Evolutionary conservation across 306 rosid genomes (phyloP).

Genomic region (Gillenia trifoliata): DNA sequence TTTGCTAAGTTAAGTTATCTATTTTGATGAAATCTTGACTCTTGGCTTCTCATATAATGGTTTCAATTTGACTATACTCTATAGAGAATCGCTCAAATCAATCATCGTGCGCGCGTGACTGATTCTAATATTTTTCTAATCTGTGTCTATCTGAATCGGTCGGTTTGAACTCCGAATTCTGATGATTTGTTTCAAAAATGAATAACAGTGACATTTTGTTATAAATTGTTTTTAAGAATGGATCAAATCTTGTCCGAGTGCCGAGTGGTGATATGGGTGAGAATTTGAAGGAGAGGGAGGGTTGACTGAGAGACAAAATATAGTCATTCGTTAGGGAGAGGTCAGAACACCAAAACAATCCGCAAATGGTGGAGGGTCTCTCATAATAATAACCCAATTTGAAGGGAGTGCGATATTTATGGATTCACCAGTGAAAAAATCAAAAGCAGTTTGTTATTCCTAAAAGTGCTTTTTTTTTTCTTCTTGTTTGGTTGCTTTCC

Average conservation of each 20-base stretch:
- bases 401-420: not conserved
- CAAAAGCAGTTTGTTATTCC: constrained; percentile 13
- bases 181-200: not conserved
- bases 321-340: not conserved
- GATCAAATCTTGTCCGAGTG: not conserved
- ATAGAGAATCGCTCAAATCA: not conserved
- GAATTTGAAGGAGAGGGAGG: not conserved
- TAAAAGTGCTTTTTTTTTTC: not conserved
- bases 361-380: constrained; percentile 16
- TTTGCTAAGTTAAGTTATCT: too few species aligned
- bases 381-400: not conserved
- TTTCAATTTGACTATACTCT: not conserved
- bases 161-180: not conserved
- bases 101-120: too few species aligned
- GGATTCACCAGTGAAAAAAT: constrained; percentile 21
- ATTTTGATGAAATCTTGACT: not conserved
- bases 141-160: too few species aligned
- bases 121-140: too few species aligned
- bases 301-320: not conserved
- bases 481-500: not conserved
- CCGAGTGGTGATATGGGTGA: not conserved
- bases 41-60: not conserved
- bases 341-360: not conserved
- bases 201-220: not conserved
- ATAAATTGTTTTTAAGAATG: not conserved